A percentile compares a stretch with the other conserved stretches of the same genome.
Conservation (phyloP, 73 alveolate genomes). For the Symbiodinium natans region DNA sequence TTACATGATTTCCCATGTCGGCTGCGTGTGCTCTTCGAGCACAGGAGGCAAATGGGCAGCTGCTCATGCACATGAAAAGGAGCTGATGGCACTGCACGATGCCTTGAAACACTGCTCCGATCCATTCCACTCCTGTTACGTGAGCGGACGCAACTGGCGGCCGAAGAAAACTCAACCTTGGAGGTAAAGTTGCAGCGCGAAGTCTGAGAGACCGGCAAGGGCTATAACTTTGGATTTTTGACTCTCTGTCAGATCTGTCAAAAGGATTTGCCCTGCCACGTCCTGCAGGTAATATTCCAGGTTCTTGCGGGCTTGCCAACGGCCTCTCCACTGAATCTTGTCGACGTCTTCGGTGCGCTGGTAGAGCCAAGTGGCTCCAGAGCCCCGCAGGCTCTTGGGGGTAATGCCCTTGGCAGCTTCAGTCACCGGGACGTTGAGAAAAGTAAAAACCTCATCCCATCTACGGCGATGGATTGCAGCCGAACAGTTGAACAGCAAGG, state of each 20-base stretch:
- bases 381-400: conserved; percentile 12
- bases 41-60: too few relatives aligned
- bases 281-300: neutral
- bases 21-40: too few relatives aligned
- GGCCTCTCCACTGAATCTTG: conserved; percentile 18
- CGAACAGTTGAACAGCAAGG: neutral
- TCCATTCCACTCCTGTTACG: too few relatives aligned
- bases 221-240: too few relatives aligned
- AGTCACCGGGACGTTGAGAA: neutral
- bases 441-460: neutral
- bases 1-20: too few relatives aligned
- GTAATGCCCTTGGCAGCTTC: neutral
- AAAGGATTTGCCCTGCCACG: neutral
- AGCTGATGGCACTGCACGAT: too few relatives aligned
- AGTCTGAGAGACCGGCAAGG: too few relatives aligned
- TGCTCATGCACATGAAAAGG: too few relatives aligned
- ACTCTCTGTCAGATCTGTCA: neutral
- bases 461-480: neutral
- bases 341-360: neutral
- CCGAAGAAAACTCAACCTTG: too few relatives aligned
- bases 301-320: neutral
- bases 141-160: too few relatives aligned
- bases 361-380: conserved; percentile 12
- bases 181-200: too few relatives aligned
- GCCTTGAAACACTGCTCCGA: too few relatives aligned